Conservation (phyloP, 2,329 filamentous ascomycete genomes). For the Penicillium freii region DNA sequence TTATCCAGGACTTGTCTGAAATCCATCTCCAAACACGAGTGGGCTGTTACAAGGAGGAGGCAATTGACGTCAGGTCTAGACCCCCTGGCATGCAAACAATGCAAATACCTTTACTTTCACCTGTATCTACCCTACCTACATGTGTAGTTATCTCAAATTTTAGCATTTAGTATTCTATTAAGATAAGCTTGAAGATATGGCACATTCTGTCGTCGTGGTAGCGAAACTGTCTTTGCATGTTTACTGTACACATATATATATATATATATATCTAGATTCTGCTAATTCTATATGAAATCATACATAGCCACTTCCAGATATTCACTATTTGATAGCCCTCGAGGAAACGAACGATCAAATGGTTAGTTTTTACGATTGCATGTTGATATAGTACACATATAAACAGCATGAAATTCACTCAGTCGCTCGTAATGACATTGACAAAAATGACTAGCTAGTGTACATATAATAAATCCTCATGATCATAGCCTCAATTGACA, state of each 20-base stretch:
- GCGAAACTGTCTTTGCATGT: not conserved
- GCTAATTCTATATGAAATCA: not conserved
- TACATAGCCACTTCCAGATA: not conserved
- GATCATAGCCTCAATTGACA: constrained; percentile 40
- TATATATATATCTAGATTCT: not conserved
- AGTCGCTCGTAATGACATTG: constrained; percentile 18
- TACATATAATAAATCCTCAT: constrained; percentile 14
- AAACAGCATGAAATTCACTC: constrained; percentile 1
- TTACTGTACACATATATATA: not conserved
- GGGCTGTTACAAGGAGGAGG: constrained; percentile 5
- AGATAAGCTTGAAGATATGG: not conserved
- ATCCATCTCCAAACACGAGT: constrained; percentile 12
- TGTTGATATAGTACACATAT: not conserved
- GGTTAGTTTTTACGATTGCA: not conserved
- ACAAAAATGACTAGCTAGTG: constrained; percentile 16
- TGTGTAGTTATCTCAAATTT: not conserved
- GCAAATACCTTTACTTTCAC: constrained; percentile 2
- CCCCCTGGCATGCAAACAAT: constrained; percentile 4
- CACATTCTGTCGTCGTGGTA: not conserved
- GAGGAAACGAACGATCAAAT: not conserved
- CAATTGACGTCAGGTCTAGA: constrained; percentile 20
- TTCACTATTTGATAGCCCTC: not conserved
- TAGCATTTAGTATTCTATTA: not conserved
- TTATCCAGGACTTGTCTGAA: constrained; percentile 9
- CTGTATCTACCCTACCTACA: not conserved